Evolutionary conservation across 768 basidiomycete genomes (phyloP).

Genomic region (Mycena crocata): DNA sequence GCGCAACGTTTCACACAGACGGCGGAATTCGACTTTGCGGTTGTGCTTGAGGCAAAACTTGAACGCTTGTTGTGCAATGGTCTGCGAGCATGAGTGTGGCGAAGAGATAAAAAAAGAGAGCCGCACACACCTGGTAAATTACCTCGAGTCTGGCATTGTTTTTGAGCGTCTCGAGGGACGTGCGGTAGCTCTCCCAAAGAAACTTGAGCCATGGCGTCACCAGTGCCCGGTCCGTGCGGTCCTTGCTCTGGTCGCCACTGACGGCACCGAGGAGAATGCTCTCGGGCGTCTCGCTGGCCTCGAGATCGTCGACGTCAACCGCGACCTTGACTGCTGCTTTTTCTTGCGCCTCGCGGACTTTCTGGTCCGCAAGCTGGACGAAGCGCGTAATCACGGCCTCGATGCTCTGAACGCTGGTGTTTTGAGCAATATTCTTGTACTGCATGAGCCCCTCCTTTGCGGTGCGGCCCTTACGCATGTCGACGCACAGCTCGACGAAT

Average conservation of each 20-base stretch:
- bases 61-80: slow-evolving; percentile 97
- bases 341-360: slow-evolving; percentile 88
- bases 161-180: slow-evolving; percentile 94
- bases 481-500: slow-evolving; percentile 96
- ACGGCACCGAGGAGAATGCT: slow-evolving; percentile 92
- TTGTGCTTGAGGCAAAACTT: slow-evolving; percentile 94
- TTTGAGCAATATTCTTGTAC: slow-evolving; percentile 98
- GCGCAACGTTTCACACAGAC: slow-evolving; percentile 95
- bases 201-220: slow-evolving; percentile 99
- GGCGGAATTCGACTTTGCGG: slow-evolving; percentile 96
- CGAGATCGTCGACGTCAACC: slow-evolving; percentile 93
- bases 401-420: slow-evolving; percentile 89
- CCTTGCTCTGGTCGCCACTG: slow-evolving; percentile 89
- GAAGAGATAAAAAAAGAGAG: neutral
- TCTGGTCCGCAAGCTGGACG: slow-evolving; percentile 81
- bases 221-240: slow-evolving; percentile 92
- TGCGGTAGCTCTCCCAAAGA: slow-evolving; percentile 98
- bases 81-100: slow-evolving; percentile 54
- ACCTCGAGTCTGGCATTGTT: slow-evolving; percentile 93
- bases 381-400: slow-evolving; percentile 92
- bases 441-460: slow-evolving; percentile 97
- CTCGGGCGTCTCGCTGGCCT: slow-evolving; percentile 95
- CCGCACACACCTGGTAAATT: slow-evolving; percentile 86
- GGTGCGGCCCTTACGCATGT: slow-evolving; percentile 91
- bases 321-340: slow-evolving; percentile 83